These are phyloP conservation scores for Scleroderma bovista DNA, from an alignment of 768 basidiomycete species.

Conservation along the genomic window DNA sequence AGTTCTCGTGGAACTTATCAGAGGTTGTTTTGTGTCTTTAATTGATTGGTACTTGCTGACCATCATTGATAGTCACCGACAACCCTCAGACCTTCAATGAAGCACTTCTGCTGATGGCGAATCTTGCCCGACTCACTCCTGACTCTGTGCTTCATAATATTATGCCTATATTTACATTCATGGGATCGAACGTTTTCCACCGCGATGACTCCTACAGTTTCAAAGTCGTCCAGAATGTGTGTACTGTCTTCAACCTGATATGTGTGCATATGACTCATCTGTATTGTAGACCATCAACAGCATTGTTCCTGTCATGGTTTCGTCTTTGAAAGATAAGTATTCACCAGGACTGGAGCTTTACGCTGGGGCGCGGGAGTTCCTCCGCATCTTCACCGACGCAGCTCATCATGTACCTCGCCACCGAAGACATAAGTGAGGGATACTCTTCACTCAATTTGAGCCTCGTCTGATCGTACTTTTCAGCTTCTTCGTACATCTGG, in stretches of 20 bases:
- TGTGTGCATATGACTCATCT: neutral
- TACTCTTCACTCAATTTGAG: neutral
- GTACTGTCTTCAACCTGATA: conserved; percentile 2
- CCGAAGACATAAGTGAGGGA: conserved; percentile 74
- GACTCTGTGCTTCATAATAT: conserved; percentile 91
- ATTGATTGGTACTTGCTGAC: conserved; percentile 2
- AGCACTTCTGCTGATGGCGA: conserved; percentile 82
- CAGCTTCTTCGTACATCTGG: conserved; percentile 87
- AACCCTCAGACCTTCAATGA: conserved; percentile 96
- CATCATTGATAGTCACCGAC: conserved; percentile 54
- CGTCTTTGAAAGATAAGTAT: conserved; percentile 62
- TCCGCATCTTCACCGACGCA: conserved; percentile 92
- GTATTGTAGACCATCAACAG: conserved; percentile 74
- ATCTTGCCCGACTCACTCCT: conserved; percentile 75
- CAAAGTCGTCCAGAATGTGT: conserved; percentile 87
- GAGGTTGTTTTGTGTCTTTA: conserved; percentile 40
- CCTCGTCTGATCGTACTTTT: conserved; percentile 2
- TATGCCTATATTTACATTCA: conserved; percentile 99
- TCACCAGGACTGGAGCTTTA: conserved; percentile 53
- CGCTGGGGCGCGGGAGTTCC: conserved; percentile 69
- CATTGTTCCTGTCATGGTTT: conserved; percentile 90
- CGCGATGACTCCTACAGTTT: conserved; percentile 95
- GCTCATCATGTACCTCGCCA: conserved; percentile 89
- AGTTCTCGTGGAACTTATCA: conserved; percentile 80
- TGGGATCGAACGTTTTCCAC: conserved; percentile 98